A percentile compares a stretch with the other conserved stretches of the same genome.
Evolutionary conservation across 805 yeast species (phyloP).

Genomic region (Lipomyces japonicus): DNA sequence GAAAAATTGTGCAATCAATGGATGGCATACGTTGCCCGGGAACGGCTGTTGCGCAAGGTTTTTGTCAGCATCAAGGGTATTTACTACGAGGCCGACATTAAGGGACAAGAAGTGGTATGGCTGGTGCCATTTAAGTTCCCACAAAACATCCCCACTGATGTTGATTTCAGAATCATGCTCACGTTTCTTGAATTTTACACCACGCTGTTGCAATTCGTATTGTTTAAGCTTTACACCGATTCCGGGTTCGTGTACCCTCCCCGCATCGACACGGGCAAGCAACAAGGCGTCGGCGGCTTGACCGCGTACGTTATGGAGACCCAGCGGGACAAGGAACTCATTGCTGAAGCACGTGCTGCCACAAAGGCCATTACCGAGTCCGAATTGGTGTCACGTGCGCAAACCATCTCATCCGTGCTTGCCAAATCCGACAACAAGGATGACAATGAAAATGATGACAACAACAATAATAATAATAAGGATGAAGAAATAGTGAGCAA

Average conservation of each 20-base stretch:
- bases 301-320: slow-evolving; percentile 71
- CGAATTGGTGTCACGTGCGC: slow-evolving; percentile 17
- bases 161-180: slow-evolving; percentile 94
- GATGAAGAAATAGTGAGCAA: slow-evolving; percentile 36
- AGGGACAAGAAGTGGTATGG: slow-evolving; percentile 94
- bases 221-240: slow-evolving; percentile 81
- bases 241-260: slow-evolving; percentile 90
- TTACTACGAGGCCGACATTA: slow-evolving; percentile 83
- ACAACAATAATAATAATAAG: slow-evolving; percentile 40
- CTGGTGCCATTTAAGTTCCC: slow-evolving; percentile 96
- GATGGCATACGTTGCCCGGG: slow-evolving; percentile 88
- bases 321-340: slow-evolving; percentile 23
- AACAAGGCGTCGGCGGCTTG: slow-evolving; percentile 87
- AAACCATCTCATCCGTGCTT: slow-evolving; percentile 14
- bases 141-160: slow-evolving; percentile 87
- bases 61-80: slow-evolving; percentile 97
- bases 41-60: slow-evolving; percentile 75
- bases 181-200: slow-evolving; percentile 95
- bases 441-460: slow-evolving; percentile 41
- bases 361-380: slow-evolving; percentile 11
- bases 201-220: slow-evolving; percentile 80
- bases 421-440: slow-evolving; percentile 49
- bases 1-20: slow-evolving; percentile 85
- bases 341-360: slow-evolving; percentile 27
- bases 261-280: slow-evolving; percentile 62